Conservation (phyloP, 176 grass and related monocot genomes). For the Rhynchospora breviuscula region DNA sequence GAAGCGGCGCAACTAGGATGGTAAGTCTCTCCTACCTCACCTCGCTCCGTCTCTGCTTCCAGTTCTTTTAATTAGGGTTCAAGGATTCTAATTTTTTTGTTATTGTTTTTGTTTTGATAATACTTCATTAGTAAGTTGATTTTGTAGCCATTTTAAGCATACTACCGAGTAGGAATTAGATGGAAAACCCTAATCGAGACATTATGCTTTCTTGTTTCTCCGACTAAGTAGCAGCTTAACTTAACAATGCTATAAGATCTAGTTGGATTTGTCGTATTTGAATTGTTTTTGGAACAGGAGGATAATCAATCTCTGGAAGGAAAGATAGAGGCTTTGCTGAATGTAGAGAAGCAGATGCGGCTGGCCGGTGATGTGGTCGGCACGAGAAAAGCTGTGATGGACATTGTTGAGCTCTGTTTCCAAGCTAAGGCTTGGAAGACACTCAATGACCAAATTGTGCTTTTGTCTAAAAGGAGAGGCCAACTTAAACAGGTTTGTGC, state of each 20-base stretch:
- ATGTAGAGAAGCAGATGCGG: conserved; percentile 91
- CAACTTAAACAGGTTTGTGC: conserved; percentile 83
- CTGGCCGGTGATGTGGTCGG: conserved; percentile 75
- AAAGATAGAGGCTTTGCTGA: conserved; percentile 75
- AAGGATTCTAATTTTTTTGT: too few species aligned
- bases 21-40: too few species aligned
- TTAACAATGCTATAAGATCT: background rate
- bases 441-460: conserved; percentile 86
- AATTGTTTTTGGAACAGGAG: too few species aligned
- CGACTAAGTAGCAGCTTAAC: background rate
- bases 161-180: background rate
- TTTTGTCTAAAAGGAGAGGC: conserved; percentile 87
- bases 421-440: conserved; percentile 86
- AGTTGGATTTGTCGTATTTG: background rate
- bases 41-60: too few species aligned
- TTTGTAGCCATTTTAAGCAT: background rate
- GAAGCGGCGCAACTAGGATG: too few species aligned
- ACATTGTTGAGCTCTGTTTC: conserved; percentile 92
- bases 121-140: too few species aligned
- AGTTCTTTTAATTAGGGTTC: too few species aligned
- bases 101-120: too few species aligned
- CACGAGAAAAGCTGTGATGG: conserved; percentile 74
- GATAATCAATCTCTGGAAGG: conserved; percentile 55
- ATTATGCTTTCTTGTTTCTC: background rate
- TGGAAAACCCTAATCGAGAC: background rate